A percentile compares a stretch with the other conserved stretches of the same genome.
Conservation (phyloP, 176 grass and related monocot species). For the Echinochloa phyllopogon region DNA sequence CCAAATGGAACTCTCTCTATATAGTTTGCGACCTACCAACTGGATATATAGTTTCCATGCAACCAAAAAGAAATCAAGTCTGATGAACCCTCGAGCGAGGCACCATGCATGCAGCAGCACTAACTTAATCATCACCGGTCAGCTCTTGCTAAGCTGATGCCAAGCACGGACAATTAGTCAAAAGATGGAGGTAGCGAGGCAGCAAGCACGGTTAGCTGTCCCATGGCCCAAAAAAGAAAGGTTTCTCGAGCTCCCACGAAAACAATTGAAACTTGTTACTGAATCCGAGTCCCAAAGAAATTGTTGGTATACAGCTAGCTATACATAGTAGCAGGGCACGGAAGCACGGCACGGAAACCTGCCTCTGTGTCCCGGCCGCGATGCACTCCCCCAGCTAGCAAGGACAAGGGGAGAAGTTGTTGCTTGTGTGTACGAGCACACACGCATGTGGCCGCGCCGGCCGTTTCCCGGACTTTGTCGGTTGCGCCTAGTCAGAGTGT, state of each 20-base stretch:
- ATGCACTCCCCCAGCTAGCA: no score
- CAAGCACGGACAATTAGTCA: slow-evolving; percentile 15
- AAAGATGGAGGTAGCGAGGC: neutral
- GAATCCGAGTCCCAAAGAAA: no score
- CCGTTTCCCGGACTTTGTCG: no score
- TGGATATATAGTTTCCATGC: neutral
- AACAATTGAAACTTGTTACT: no score
- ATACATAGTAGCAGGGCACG: no score
- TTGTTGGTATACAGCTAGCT: no score
- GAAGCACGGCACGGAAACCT: no score
- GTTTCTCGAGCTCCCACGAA: neutral
- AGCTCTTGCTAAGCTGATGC: slow-evolving; percentile 6
- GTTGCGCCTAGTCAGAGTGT: no score
- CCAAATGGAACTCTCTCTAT: neutral
- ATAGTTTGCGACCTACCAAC: neutral
- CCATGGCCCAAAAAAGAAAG: neutral
- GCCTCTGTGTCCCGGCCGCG: no score
- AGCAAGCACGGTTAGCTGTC: neutral
- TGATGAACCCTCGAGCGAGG: neutral
- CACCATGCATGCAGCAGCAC: neutral
- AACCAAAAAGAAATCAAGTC: neutral
- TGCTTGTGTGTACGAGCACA: no score
- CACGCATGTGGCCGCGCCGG: no score
- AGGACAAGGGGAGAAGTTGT: no score
- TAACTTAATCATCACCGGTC: neutral